Base-by-base conservation (phyloP, 1,139 yeast genomes). In the Magnusiomyces magnusii region DNA sequence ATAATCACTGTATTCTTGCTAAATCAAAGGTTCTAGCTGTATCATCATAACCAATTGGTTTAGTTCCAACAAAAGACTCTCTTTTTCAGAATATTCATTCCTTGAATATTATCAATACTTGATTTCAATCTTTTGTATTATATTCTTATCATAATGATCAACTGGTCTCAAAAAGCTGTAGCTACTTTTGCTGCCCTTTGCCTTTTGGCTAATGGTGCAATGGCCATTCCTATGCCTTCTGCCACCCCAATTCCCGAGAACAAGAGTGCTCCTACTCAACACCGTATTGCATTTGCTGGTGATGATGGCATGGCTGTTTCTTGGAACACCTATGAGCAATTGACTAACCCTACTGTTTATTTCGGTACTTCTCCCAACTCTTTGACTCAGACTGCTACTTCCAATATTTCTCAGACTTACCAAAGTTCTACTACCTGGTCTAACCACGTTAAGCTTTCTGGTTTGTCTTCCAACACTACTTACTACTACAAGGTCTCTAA, bases 371-470 rank as follows among this genome's bases (percentile, higher is more conserved):
- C 55, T 42, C 63, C 67, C 10, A 57, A 64, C 57, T 34, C 58
- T 27, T 65, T 70, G 41, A 56, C 49, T 42, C 34, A 49, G 31
- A 53, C 58, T 25, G 67, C 67, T 23, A 36, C 56, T 3, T 71
- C 71, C 36, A 13, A 15, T 44, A 44, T 47, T 51, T 67, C 72
- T 2, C 57, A 51, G 17, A 69, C 71, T 28, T 69, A 62, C 51
- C 57, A 58, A 24, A 64, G 70, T 17, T 66, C 72, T 2, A 61
- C 65, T 13, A 65, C 69, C 19, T 70, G 65, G 64, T 64, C 64
- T 59, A 69, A 70, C 60, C 72, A 71, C 54, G 74, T 70, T 13
- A 59, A 64, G 56, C 54, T 71, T 51, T 49, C 60, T 21, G 67
- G 63, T 13, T 64, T 71, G 52, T 50, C 61, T 53, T 69, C 73